Evolutionary conservation across 345 rosid genomes (phyloP), one percentile per base, ranked within the genome.

Genomic region (Aethionema arabicum): DNA sequence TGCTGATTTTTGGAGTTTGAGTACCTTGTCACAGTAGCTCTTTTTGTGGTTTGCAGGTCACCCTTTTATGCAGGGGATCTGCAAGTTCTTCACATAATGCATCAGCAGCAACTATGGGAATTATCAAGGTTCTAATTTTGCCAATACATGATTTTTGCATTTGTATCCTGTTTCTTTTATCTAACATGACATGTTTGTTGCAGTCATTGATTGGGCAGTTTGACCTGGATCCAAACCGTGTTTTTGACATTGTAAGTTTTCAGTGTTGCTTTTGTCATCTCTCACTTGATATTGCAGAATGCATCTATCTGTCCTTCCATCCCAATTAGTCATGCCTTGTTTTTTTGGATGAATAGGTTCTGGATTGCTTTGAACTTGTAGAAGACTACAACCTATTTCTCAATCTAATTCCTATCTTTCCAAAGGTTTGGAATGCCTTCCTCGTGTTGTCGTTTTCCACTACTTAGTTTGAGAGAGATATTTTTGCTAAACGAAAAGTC

Each of bases 161-260:
- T 48, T 48, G 8, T 46, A 36, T 68, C n/a, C 7, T 21, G 3
- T 43, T 47, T 63, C 51, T 11, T 39, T 57, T 35, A 65, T 65
- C 76, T 76, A 67, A 69, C 35, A 37, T 72, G 21, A 36, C 69
- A 43, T 58, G 32, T 53, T 49, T 52, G 53, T 44, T 82, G 84
- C 95, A 95, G 99, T 95, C 99, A 51, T 72, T 95, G 62, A 95
- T 95, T 72, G 99, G 99, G 50, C 99, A 95, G 70, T 95, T 95
- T 70, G 99, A 95, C 83, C 76, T 95, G 73, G 99, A 95, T 66
- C 99, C 97, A 0, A 95, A 95, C 67, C 99, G 97, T 70, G 99
- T 95, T 80, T 95, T 95, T 53, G 99, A 95, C 78, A 83, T 95
- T 64, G 99, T 95, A 86, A 90, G 99, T 77, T 68, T 32, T 32